Evolutionary conservation across 805 yeast species (phyloP).

Genomic region (Saccharomyces kudriavzevii): DNA sequence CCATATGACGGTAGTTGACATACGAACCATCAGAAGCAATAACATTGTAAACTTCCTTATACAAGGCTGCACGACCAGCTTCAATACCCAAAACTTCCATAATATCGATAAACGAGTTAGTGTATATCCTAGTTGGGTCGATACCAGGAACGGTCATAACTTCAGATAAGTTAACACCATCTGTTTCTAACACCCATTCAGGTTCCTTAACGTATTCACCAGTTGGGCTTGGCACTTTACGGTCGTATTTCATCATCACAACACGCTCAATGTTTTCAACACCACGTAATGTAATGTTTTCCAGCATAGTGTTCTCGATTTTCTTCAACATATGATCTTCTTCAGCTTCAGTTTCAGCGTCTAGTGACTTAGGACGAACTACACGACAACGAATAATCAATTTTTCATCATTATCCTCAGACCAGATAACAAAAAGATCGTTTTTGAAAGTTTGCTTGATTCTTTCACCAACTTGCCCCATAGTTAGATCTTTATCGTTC

Average conservation of each 20-base stretch:
- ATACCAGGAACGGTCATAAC: slow-evolving; percentile 95
- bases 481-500: slow-evolving; percentile 94
- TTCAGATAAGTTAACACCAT: slow-evolving; percentile 92
- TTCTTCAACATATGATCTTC: slow-evolving; percentile 95
- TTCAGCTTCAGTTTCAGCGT: slow-evolving; percentile 89
- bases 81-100: slow-evolving; percentile 95
- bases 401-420: slow-evolving; percentile 97
- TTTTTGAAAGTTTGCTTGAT: slow-evolving; percentile 88
- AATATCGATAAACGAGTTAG: slow-evolving; percentile 94
- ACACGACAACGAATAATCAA: slow-evolving; percentile 97
- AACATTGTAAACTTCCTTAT: slow-evolving; percentile 90
- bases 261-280: slow-evolving; percentile 82
- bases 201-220: slow-evolving; percentile 86
- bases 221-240: slow-evolving; percentile 59
- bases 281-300: slow-evolving; percentile 91
- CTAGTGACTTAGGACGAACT: slow-evolving; percentile 86
- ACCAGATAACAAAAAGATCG: slow-evolving; percentile 95
- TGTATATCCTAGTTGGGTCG: slow-evolving; percentile 81
- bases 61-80: slow-evolving; percentile 92
- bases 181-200: slow-evolving; percentile 98
- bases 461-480: slow-evolving; percentile 97
- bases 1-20: slow-evolving; percentile 97
- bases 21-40: slow-evolving; percentile 99
- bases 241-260: slow-evolving; percentile 75
- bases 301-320: slow-evolving; percentile 93